These are phyloP conservation scores for Eucalyptus erythrocorys DNA, from an alignment of 345 rosid species.

Conservation along the genomic window DNA sequence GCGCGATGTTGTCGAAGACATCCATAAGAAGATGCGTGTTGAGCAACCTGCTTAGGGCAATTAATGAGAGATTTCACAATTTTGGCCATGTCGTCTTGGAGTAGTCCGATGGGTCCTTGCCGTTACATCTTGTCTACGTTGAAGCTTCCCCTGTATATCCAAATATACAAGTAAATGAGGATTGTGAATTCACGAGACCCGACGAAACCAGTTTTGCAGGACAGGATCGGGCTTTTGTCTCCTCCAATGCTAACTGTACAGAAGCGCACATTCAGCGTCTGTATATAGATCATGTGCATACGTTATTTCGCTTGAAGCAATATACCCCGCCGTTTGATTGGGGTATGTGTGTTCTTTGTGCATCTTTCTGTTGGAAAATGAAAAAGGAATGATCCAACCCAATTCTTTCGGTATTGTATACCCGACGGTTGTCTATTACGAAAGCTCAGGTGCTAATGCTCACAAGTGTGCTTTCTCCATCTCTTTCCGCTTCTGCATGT, in stretches of 20 bases:
- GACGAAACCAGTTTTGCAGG: neutral
- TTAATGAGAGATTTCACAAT: neutral
- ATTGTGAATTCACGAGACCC: neutral
- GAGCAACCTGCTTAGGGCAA: neutral
- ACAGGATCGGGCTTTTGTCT: neutral
- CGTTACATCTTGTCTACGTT: neutral
- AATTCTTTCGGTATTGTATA: neutral
- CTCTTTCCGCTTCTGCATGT: neutral
- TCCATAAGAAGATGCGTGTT: conserved; percentile 30
- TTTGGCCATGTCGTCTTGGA: neutral
- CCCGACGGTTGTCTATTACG: neutral
- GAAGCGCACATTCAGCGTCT: neutral
- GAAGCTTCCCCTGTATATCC: neutral
- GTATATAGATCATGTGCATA: neutral
- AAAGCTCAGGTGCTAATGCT: neutral
- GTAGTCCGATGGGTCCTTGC: neutral
- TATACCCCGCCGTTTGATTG: neutral
- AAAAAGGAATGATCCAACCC: neutral
- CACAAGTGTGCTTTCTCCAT: neutral
- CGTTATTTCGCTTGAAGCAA: neutral
- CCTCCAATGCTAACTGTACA: neutral
- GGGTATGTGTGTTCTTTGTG: neutral
- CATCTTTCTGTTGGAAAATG: neutral
- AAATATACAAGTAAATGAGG: neutral
- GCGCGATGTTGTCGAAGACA: conserved; percentile 47